These are phyloP conservation scores for Cyberlindnera lachancei DNA, from an alignment of 805 yeast species.

Conservation along the genomic window DNA sequence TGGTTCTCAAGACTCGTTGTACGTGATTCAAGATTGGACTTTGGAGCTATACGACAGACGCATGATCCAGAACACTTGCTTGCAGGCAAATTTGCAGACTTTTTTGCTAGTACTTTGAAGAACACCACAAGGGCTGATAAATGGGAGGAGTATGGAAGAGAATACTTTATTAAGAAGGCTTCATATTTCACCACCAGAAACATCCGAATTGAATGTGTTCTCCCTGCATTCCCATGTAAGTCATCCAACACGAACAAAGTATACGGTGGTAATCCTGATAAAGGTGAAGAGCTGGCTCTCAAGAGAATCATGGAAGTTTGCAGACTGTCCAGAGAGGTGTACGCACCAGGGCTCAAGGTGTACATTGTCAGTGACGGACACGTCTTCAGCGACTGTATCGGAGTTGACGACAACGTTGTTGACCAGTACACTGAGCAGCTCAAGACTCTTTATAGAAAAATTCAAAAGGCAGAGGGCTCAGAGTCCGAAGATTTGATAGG, in stretches of 20 bases:
- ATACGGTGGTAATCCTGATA: constrained; percentile 41
- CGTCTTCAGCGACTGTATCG: constrained; percentile 58
- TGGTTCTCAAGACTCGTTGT: constrained; percentile 33
- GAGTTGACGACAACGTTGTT: constrained; percentile 50
- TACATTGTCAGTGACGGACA: constrained; percentile 60
- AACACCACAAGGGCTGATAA: constrained; percentile 38
- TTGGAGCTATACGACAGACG: too few relatives aligned
- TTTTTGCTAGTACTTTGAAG: constrained; percentile 39
- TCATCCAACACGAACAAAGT: constrained; percentile 52
- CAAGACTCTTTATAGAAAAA: constrained; percentile 31
- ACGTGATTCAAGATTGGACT: constrained; percentile 28
- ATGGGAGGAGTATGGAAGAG: constrained; percentile 42
- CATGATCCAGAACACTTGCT: too few relatives aligned
- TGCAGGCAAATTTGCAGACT: constrained; percentile 30
- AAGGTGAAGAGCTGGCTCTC: constrained; percentile 41
- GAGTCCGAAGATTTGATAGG: constrained; percentile 26
- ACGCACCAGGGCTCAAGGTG: constrained; percentile 48
- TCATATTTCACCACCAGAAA: constrained; percentile 42
- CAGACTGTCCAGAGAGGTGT: constrained; percentile 29
- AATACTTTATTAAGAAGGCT: constrained; percentile 33
- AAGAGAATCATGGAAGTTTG: constrained; percentile 29
- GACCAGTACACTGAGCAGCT: constrained; percentile 39
- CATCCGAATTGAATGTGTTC: constrained; percentile 43
- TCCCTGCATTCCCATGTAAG: constrained; percentile 62
- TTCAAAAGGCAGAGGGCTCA: constrained; percentile 16